phyloP scores from a whole-genome alignment of 78 protist species.

The Tieghemostelium lacteum region DNA sequence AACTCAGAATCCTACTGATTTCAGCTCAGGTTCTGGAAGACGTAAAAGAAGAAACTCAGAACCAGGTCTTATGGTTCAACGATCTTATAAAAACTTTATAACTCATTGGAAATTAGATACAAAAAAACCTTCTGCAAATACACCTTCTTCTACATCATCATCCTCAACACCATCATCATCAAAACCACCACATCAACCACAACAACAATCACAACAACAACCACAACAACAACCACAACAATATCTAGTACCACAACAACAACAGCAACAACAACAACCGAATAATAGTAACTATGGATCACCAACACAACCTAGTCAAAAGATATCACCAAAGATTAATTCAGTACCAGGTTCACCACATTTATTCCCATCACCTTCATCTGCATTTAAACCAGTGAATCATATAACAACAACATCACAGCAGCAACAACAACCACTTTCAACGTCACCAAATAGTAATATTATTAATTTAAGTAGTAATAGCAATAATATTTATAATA shows the following conservation, averaged over 20 bases:
- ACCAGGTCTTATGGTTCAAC: conserved; percentile 56
- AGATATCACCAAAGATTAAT: neutral
- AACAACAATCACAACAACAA: conserved; percentile 18
- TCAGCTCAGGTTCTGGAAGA: conserved; percentile 2
- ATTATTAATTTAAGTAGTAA: no score
- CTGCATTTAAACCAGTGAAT: neutral
- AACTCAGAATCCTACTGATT: conserved; percentile 61
- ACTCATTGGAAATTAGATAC: conserved; percentile 56
- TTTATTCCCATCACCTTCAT: neutral
- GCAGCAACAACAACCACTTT: conserved; percentile 1
- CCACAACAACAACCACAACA: conserved; percentile 37
- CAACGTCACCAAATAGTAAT: neutral
- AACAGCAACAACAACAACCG: neutral
- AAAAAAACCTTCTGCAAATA: conserved; percentile 11
- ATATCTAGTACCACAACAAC: conserved; percentile 4
- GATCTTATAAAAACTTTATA: conserved; percentile 43
- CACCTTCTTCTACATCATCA: neutral
- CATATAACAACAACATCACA: neutral
- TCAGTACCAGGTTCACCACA: neutral
- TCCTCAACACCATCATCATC: neutral
- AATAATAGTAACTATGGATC: no score
- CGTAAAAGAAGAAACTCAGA: conserved; percentile 65
- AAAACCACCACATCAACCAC: conserved; percentile 13
- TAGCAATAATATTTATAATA: neutral
- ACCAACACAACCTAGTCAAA: conserved; percentile 17